Base-by-base conservation (phyloP, 805 yeast species). In the Scheffersomyces coipomensis region DNA sequence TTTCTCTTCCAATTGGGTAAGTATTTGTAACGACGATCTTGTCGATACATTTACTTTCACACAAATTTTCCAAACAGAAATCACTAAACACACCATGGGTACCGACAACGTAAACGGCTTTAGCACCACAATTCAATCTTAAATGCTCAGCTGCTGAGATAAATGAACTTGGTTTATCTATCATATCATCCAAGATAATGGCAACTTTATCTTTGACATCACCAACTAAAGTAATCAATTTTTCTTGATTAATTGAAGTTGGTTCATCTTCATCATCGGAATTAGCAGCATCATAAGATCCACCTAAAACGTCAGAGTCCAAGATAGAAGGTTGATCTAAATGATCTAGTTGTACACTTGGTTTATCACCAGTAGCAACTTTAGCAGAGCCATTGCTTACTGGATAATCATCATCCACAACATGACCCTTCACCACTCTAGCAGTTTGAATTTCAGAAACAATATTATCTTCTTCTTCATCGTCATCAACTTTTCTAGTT, bases 111-210 rank as follows among this genome's bases (percentile, higher is more conserved):
- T 85, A 87, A 19, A 93, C 97, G 42, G 79, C 76, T 53, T 83
- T 85, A 44, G 99, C 99, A 42, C 99, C 99, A 69, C 99, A 93
- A 64, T 90, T 91, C 64, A 87, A 74, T 49, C 95, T 79, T 61
- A 95, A 79, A 68, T 93, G 99, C 68, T 93, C 99, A 24, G 99
- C 99, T 31, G 99, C 99, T 22, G 97, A 91, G 47, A 93, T 85
- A 59, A 90, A 91, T 8, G 95, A 81, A 47, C 84, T 83, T 33
- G 97, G 97, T 60, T 93, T 88, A 60, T 93, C 99, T 53, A 93
- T 85, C 95, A 93, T 88, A 61, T 93, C 99, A 66, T 93, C 99
- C 43, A 93, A 74, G 44, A 93, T 86, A 49, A 93, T 87, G 15
- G 97, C 98, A 5, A 95, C 86, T 63, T 87, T 87, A 52, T 81